phyloP scores from a whole-genome alignment of 2,329 filamentous ascomycete species.

The Drechslerella dactyloides region DNA sequence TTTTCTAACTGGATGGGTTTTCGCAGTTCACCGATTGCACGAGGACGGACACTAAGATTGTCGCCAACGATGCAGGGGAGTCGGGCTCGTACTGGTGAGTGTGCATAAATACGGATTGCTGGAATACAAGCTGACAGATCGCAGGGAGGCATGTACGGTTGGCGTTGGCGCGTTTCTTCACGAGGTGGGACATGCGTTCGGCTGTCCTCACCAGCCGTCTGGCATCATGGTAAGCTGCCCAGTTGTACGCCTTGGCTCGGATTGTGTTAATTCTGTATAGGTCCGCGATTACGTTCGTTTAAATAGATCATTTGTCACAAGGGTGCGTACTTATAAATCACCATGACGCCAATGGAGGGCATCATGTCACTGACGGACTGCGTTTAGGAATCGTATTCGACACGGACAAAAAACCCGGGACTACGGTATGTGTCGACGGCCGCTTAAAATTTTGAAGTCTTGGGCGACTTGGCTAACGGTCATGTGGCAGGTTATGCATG shows the following conservation, averaged over 20 bases:
- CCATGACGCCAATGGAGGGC: slow-evolving; percentile 21
- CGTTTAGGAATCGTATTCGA: slow-evolving; percentile 53
- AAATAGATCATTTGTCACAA: slow-evolving; percentile 53
- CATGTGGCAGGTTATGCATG: slow-evolving; percentile 49
- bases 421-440: slow-evolving; percentile 31
- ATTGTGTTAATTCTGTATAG: not conserved
- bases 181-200: slow-evolving; percentile 87
- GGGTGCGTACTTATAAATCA: slow-evolving; percentile 38
- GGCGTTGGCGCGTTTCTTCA: slow-evolving; percentile 89
- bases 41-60: slow-evolving; percentile 76
- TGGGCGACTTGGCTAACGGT: slow-evolving; percentile 37
- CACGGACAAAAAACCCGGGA: slow-evolving; percentile 52
- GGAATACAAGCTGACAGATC: slow-evolving; percentile 6
- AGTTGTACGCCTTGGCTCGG: not conserved
- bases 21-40: slow-evolving; percentile 83
- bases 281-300: slow-evolving; percentile 51
- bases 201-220: slow-evolving; percentile 84
- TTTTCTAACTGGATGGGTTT: not conserved
- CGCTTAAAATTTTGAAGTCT: slow-evolving; percentile 2
- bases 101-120: not conserved
- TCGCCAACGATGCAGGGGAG: slow-evolving; percentile 86
- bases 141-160: slow-evolving; percentile 40
- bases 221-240: slow-evolving; percentile 77
- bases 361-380: not conserved
- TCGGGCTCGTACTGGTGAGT: slow-evolving; percentile 87